Conservation (phyloP, 2,329 filamentous ascomycete genomes). For the Diaporthe velutina region DNA sequence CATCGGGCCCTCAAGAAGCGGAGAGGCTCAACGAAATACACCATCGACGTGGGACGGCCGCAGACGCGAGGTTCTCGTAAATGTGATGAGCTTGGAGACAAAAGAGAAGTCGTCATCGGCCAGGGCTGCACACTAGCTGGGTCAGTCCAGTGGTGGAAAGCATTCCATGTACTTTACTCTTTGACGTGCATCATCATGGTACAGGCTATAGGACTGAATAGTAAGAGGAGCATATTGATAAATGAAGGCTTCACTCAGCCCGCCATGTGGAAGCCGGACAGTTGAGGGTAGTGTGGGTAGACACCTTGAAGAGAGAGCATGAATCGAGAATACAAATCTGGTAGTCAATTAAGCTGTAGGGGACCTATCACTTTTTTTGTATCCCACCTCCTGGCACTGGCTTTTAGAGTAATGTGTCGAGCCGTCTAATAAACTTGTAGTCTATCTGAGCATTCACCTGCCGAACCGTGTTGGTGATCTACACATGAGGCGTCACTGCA, state of each 20-base stretch:
- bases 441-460: background rate
- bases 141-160: background rate
- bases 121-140: background rate
- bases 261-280: background rate
- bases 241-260: background rate
- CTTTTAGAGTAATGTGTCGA: background rate
- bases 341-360: background rate
- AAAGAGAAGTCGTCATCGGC: background rate
- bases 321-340: background rate
- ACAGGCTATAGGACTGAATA: background rate
- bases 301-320: background rate
- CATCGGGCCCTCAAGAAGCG: conserved; percentile 41
- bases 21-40: conserved; percentile 31
- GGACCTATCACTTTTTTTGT: too few species aligned
- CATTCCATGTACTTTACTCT: background rate
- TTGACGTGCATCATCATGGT: background rate
- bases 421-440: background rate
- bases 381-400: background rate
- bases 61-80: background rate
- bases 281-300: background rate
- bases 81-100: background rate
- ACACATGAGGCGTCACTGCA: background rate
- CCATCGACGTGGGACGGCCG: background rate
- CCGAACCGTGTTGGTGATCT: background rate
- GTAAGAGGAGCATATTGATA: background rate